These are phyloP conservation scores for Wickerhamomyces bisporus DNA, from an alignment of 805 yeast species.

Conservation along the genomic window DNA sequence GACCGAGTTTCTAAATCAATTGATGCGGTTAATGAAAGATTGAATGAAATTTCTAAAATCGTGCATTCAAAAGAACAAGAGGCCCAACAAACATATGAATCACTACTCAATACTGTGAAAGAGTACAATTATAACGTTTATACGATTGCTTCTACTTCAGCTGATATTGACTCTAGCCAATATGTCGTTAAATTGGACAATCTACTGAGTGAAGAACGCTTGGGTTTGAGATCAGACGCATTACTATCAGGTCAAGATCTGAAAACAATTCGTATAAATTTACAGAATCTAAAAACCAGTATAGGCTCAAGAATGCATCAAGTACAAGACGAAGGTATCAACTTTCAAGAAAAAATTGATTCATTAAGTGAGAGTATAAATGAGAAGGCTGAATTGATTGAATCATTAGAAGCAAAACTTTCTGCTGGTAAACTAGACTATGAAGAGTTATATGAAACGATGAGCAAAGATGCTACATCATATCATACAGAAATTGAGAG, in stretches of 20 bases:
- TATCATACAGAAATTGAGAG: constrained; percentile 63
- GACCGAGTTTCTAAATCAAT: constrained; percentile 51
- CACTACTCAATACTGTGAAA: constrained; percentile 45
- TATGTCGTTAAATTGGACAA: constrained; percentile 39
- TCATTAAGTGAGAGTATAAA: constrained; percentile 47
- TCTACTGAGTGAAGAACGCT: constrained; percentile 35
- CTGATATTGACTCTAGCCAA: constrained; percentile 22
- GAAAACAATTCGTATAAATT: constrained; percentile 30
- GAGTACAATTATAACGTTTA: constrained; percentile 53
- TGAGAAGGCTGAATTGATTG: constrained; percentile 53
- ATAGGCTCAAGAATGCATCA: constrained; percentile 41
- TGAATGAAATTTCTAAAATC: constrained; percentile 41
- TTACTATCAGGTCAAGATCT: constrained; percentile 34
- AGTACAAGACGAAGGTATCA: constrained; percentile 52
- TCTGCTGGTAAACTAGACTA: constrained; percentile 45
- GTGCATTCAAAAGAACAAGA: constrained; percentile 46
- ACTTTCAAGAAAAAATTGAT: constrained; percentile 55
- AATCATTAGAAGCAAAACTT: constrained; percentile 51
- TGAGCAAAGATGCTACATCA: constrained; percentile 46
- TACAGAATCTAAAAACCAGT: constrained; percentile 41
- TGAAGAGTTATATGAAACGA: constrained; percentile 51
- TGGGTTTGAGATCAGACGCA: constrained; percentile 41
- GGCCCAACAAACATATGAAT: constrained; percentile 43
- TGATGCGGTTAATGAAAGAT: constrained; percentile 38
- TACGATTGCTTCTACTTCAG: constrained; percentile 36